Evolutionary conservation across 2,329 filamentous ascomycete genomes (phyloP), one percentile per base, ranked within the genome.

Genomic region (Hyphodiscus sp.): DNA sequence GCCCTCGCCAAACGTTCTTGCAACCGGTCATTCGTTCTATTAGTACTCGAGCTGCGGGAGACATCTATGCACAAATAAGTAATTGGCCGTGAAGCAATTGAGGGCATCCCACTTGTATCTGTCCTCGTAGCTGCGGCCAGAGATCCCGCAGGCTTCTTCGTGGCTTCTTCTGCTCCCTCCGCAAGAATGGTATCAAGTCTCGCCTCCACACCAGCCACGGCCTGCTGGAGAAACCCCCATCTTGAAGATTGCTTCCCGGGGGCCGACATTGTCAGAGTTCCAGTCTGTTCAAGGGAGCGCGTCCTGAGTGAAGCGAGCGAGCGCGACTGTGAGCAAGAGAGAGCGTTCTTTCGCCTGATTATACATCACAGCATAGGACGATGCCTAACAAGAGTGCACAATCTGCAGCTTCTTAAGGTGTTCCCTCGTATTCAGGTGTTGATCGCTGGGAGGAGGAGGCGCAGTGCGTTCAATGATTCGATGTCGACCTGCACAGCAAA

Each of bases 131-230:
- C 61, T 41, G 65, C 67, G 51, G 65, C 66, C 51, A 67, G 65
- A 18, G 69, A 68, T 69, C 72, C 49, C 71, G 74, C 49, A 71
- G 70, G 30, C 42, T 51, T 48, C 42, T 45, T 51, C 13, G 26
- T 26, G 20, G 41, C 47, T 29, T 50, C 69, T 47, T 81, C 80
- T 44, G 86, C 83, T 52, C 89, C 84, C 61, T 96, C 91, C 51
- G 90, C 84, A 56, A 99, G 79, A 54, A 99, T 95, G 48, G 82
- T 91, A 70, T 99, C 94, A 55, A 99, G 80, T 44, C 89, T 85
- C 55, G 91, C 95, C 73, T 99, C 94, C 54, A 99, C 87, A 56
- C 91, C 91, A 51, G 91, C 91, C 56, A 97, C 90, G 59, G 92
- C 91, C 71, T 92, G 89, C 60, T 91, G 88, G 56, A 96, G 79